These are phyloP conservation scores for Epichloe gansuensis DNA, from an alignment of 2,329 filamentous ascomycete species.

Conservation along the genomic window DNA sequence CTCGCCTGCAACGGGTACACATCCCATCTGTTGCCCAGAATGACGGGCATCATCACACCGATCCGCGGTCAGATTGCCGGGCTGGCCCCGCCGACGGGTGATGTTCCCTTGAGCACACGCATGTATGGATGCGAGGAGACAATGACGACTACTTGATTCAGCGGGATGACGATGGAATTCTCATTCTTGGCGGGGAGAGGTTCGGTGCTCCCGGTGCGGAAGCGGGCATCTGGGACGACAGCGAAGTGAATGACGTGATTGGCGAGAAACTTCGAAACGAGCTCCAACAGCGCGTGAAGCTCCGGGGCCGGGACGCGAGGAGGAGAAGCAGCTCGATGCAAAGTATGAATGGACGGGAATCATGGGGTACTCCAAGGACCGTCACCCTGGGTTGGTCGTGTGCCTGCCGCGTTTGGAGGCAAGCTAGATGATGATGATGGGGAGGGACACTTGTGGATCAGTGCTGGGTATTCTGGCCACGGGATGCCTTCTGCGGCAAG, in stretches of 20 bases:
- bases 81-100: conserved; percentile 41
- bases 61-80: conserved; percentile 63
- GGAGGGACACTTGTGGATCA: conserved; percentile 37
- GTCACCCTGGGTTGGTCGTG: conserved; percentile 54
- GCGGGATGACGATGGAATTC: conserved; percentile 41
- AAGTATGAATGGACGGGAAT: conserved; percentile 66
- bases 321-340: conserved; percentile 34
- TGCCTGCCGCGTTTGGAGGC: conserved; percentile 42
- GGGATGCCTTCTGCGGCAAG: conserved; percentile 66
- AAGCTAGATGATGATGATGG: conserved; percentile 28
- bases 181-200: conserved; percentile 63
- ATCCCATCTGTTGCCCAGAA: conserved; percentile 56
- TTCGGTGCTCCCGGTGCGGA: conserved; percentile 33
- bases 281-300: conserved; percentile 29
- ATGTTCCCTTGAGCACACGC: conserved; percentile 40
- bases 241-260: conserved; percentile 41
- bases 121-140: conserved; percentile 42
- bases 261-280: conserved; percentile 41
- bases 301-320: conserved; percentile 22
- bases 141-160: conserved; percentile 65
- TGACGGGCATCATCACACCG: conserved; percentile 63
- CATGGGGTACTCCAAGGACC: conserved; percentile 63
- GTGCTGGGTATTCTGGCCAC: conserved; percentile 59
- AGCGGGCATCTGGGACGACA: conserved; percentile 48
- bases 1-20: conserved; percentile 80